Evolutionary conservation across 139 green algal species (phyloP).

Genomic region (Yamagishiella unicocca): DNA sequence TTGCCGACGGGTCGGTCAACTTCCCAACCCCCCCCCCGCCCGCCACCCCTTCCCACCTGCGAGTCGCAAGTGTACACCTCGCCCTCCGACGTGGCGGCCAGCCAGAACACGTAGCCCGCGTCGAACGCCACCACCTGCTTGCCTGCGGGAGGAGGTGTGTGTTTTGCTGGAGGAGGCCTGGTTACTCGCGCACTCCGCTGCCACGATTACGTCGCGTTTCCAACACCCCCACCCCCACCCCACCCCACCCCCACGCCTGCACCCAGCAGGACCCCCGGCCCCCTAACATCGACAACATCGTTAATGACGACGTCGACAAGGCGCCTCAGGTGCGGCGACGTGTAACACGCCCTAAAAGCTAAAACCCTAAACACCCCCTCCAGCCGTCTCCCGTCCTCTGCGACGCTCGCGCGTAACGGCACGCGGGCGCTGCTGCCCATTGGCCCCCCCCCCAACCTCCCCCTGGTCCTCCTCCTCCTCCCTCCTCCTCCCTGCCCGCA

Average conservation of each 20-base stretch:
- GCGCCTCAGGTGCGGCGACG: no score
- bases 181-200: neutral
- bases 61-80: constrained; percentile 71
- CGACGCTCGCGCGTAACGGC: neutral
- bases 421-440: neutral
- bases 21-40: no score
- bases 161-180: neutral
- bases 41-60: no score
- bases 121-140: constrained; percentile 63
- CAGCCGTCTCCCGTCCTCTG: neutral
- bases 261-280: neutral
- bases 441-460: no score
- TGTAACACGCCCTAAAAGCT: no score
- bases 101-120: constrained; percentile 71
- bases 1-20: no score
- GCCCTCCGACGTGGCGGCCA: constrained; percentile 61
- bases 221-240: neutral
- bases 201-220: neutral
- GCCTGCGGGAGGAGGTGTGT: constrained; percentile 8
- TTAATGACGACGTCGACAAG: neutral
- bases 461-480: no score
- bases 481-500: neutral
- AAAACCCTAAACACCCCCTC: neutral
- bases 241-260: neutral
- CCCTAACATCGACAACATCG: neutral